Evolutionary conservation across 1,139 yeast genomes (phyloP).

Genomic region (Spencermartinsiella ligniputridi): DNA sequence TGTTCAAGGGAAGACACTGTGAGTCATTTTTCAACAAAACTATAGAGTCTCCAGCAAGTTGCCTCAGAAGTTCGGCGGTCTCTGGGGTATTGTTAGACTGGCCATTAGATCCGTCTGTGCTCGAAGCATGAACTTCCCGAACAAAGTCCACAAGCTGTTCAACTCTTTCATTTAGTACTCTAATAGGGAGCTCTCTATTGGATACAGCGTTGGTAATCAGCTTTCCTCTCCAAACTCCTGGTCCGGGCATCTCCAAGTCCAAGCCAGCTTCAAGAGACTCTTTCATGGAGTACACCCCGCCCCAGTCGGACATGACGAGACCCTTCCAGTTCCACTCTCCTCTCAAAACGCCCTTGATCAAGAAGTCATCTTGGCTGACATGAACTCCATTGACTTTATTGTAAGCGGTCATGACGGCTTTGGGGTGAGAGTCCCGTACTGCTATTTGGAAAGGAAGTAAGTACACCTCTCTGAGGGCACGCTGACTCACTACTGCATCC

Average conservation of each 20-base stretch:
- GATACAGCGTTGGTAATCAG: conserved; percentile 27
- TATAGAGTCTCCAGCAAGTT: conserved; percentile 45
- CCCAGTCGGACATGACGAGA: conserved; percentile 59
- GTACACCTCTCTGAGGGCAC: conserved; percentile 60
- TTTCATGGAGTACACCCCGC: conserved; percentile 49
- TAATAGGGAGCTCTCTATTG: conserved; percentile 19
- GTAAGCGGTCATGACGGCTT: conserved; percentile 55
- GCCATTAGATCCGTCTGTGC: conserved; percentile 29
- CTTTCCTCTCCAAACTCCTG: conserved; percentile 44
- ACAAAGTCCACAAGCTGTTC: conserved; percentile 44
- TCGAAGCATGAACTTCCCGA: conserved; percentile 37
- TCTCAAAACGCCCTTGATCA: conserved; percentile 45
- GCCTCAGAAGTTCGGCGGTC: conserved; percentile 43
- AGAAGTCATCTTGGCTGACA: conserved; percentile 43
- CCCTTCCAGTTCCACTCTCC: conserved; percentile 57
- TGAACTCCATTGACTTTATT: conserved; percentile 57
- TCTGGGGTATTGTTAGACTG: conserved; percentile 43
- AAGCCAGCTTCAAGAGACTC: conserved; percentile 51
- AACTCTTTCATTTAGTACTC: conserved; percentile 43
- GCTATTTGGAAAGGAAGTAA: conserved; percentile 60
- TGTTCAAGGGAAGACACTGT: conserved; percentile 40
- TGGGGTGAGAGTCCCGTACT: conserved; percentile 46
- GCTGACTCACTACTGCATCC: conserved; percentile 47
- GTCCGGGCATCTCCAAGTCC: conserved; percentile 64
- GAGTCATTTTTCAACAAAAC: conserved; percentile 52